A percentile compares a stretch with the other conserved stretches of the same genome.
Evolutionary conservation across 2,329 filamentous ascomycete genomes (phyloP).

Genomic region (Byssochlamys sp.): DNA sequence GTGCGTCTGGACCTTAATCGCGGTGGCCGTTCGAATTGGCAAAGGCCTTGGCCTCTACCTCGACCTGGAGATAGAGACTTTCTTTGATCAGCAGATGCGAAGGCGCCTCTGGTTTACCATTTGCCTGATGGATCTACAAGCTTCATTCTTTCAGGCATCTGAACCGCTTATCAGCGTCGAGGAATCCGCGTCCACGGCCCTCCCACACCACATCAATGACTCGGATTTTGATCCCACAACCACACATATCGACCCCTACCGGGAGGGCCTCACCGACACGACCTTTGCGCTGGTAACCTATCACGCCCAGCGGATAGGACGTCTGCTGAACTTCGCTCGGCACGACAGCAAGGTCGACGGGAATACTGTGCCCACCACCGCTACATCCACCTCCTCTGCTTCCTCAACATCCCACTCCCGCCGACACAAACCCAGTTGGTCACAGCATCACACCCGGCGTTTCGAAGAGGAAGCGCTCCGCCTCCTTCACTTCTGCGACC

Average conservation of each 20-base stretch:
- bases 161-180: constrained; percentile 7
- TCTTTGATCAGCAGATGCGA: constrained; percentile 7
- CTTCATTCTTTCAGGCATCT: constrained; percentile 4
- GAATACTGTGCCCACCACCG: no score
- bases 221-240: constrained; percentile 15
- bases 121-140: constrained; percentile 5
- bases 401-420: no score
- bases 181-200: constrained; percentile 3
- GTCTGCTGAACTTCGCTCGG: constrained; percentile 8
- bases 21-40: constrained; percentile 20
- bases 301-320: constrained; percentile 11
- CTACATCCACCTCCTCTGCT: no score
- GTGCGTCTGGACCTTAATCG: constrained; percentile 21
- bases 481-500: constrained; percentile 20
- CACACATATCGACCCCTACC: constrained; percentile 4
- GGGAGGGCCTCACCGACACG: constrained; percentile 17
- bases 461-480: constrained; percentile 11
- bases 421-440: background rate
- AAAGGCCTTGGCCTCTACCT: constrained; percentile 14
- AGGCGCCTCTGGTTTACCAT: constrained; percentile 7
- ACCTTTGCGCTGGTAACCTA: constrained; percentile 22
- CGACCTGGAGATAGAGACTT: constrained; percentile 12
- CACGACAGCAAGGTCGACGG: background rate
- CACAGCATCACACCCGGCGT: background rate
- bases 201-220: constrained; percentile 17